Evolutionary conservation across 1,284 basidiomycete species (phyloP), one percentile per base, ranked within the genome.

Genomic region (Neotropicomus parvogracilis): DNA sequence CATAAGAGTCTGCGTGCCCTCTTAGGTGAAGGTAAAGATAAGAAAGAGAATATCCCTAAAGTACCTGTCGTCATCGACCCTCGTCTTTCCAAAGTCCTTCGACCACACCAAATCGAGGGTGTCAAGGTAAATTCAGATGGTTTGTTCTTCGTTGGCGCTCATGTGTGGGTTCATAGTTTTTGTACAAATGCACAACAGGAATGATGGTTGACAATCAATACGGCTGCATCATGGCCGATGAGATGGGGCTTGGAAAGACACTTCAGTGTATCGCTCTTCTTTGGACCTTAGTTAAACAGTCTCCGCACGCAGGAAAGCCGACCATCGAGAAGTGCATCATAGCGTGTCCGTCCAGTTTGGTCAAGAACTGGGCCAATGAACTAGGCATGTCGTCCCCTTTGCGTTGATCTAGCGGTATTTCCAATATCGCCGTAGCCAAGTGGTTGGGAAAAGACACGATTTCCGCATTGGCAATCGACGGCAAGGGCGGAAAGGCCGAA

Each of bases 321-420:
- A 88, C 91, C 0, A 95, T 98, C 58, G 95, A 99, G 63, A 99
- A 99, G 69, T 95, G 90, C 50, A 95, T 99, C 66, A 97, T 99
- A 56, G 95, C 88, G 0, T 99, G 97, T 65, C 97, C 97, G 0
- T 93, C 94, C 3, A 97, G 91, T 72, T 73, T 99, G 46, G 95
- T 99, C 21, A 90, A 90, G 63, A 99, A 99, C 63, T 99, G 95
- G 95, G 95, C 94, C 0, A 98, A 99, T 65, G 95, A 99, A 70
- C 75, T 99, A 17, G 81, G 92, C 85, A 54, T 48, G 80, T 20
- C 6, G n/a, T 39, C 40, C 26, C 20, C n/a, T 44, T 40, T 34
- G 20, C 32, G 28, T 41, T 37, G 6, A 29, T 48, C 26, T 21
- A 20, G 17, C 42, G 20, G 29, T 11, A 26, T 27, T 46, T 13